phyloP scores from a whole-genome alignment of 768 basidiomycete genomes.

The Fomitopsis serialis region DNA sequence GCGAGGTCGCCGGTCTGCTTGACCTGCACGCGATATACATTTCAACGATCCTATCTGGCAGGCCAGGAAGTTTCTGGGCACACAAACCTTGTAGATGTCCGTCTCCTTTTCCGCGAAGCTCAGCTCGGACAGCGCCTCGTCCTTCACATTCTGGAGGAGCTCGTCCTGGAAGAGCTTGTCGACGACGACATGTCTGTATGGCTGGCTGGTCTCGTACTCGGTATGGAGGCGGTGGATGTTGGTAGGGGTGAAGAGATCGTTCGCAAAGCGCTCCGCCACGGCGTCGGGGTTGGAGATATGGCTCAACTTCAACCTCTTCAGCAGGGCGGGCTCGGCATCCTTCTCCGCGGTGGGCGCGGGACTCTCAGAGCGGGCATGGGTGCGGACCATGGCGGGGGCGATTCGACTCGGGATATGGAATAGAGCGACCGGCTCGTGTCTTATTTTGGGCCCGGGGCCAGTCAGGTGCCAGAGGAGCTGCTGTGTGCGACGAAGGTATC shows the following conservation, averaged over 20 bases:
- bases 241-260: conserved; percentile 51
- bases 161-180: conserved; percentile 81
- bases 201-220: conserved; percentile 52
- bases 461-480: neutral
- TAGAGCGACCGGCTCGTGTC: too few species aligned
- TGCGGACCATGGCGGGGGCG: conserved; percentile 34
- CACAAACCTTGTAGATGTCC: conserved; percentile 88
- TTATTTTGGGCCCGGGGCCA: neutral
- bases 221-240: conserved; percentile 50
- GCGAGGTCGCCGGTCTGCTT: conserved; percentile 97
- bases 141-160: conserved; percentile 73
- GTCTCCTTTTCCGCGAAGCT: conserved; percentile 93
- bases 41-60: neutral
- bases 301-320: conserved; percentile 34
- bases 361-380: conserved; percentile 42
- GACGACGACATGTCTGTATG: conserved; percentile 81
- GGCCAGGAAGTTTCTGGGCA: neutral
- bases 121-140: conserved; percentile 75
- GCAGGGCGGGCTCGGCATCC: conserved; percentile 28
- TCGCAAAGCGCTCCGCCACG: conserved; percentile 36
- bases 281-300: conserved; percentile 22
- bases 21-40: conserved; percentile 45
- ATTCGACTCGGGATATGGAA: neutral
- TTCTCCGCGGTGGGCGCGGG: conserved; percentile 24
- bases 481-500: neutral